Conservation (phyloP, 164 flowering plant genomes). For the Akebia trifoliata region DNA sequence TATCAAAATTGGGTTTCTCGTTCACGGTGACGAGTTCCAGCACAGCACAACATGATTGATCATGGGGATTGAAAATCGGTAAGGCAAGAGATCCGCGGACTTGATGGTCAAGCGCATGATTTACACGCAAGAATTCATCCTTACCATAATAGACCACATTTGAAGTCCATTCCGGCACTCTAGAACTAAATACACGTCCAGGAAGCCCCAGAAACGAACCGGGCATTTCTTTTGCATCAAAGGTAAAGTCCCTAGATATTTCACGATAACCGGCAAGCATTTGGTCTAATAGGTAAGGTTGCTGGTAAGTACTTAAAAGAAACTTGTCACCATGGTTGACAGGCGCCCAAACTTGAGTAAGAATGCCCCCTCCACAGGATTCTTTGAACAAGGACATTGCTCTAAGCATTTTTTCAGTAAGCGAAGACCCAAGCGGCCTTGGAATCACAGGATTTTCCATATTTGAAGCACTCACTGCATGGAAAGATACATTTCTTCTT, state of each 20-base stretch:
- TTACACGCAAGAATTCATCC: conserved; percentile 58
- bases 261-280: conserved; percentile 74
- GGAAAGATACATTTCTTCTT: conserved; percentile 6
- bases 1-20: conserved; percentile 63
- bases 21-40: conserved; percentile 68
- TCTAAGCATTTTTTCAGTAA: conserved; percentile 67
- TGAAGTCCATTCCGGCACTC: conserved; percentile 83
- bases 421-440: conserved; percentile 36
- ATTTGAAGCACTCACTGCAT: conserved; percentile 9
- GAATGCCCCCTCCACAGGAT: conserved; percentile 57
- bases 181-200: conserved; percentile 76
- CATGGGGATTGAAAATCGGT: conserved; percentile 56
- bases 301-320: conserved; percentile 66
- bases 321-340: conserved; percentile 44
- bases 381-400: conserved; percentile 61
- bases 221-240: conserved; percentile 45
- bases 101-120: conserved; percentile 55
- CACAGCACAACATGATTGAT: conserved; percentile 69
- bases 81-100: conserved; percentile 84
- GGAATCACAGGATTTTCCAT: conserved; percentile 25
- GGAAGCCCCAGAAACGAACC: conserved; percentile 68
- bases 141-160: conserved; percentile 55
- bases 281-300: conserved; percentile 72
- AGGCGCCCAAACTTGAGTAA: conserved; percentile 91
- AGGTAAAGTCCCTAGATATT: conserved; percentile 64